These are phyloP conservation scores for Ampelomyces quisqualis DNA, from an alignment of 2,329 filamentous ascomycete genomes.

Conservation along the genomic window DNA sequence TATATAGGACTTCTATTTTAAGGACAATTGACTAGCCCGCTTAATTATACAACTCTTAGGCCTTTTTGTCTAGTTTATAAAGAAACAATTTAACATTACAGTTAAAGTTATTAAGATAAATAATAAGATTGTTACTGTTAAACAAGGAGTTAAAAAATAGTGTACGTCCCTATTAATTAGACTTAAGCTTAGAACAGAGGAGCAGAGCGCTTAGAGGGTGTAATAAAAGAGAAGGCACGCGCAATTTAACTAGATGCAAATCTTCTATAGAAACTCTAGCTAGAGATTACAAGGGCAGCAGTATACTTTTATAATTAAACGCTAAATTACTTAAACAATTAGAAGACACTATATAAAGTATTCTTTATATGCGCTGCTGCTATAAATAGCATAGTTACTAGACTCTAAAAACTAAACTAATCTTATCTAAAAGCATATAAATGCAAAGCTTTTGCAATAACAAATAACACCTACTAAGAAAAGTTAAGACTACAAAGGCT, in stretches of 20 bases:
- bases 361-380: conserved; percentile 5
- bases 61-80: background rate
- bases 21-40: conserved; percentile 1
- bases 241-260: conserved; percentile 5
- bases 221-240: conserved; percentile 7
- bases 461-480: background rate
- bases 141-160: conserved; percentile 3
- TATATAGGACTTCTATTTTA: conserved; percentile 5
- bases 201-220: conserved; percentile 8
- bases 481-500: conserved; percentile 6
- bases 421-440: conserved; percentile 7
- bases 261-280: conserved; percentile 5
- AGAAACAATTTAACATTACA: conserved; percentile 1
- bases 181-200: conserved; percentile 8
- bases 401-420: conserved; percentile 1
- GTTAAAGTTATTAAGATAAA: conserved; percentile 8
- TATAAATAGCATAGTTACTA: background rate
- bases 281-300: conserved; percentile 5
- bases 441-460: conserved; percentile 9
- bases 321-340: conserved; percentile 6
- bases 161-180: conserved; percentile 1
- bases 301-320: conserved; percentile 12
- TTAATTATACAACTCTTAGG: conserved; percentile 3
- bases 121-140: conserved; percentile 2
- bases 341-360: conserved; percentile 7